These are phyloP conservation scores for Nyctanthes arbortristis DNA, from an alignment of 257 asterid species.

Conservation along the genomic window DNA sequence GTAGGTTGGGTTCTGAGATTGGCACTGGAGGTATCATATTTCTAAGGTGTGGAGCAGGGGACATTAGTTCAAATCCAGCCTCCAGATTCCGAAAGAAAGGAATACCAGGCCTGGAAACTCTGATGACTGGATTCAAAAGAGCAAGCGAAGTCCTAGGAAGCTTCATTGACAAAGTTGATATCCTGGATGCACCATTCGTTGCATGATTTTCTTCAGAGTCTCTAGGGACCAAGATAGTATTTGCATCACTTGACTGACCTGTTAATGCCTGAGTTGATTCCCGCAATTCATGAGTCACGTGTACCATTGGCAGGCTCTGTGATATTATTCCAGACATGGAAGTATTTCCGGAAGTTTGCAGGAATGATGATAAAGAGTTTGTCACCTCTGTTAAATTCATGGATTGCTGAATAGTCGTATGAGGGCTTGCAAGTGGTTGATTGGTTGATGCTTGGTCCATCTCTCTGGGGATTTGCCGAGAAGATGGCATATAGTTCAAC, in stretches of 20 bases:
- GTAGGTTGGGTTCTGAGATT: not conserved
- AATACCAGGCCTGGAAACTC: not conserved
- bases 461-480: not conserved
- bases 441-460: not conserved
- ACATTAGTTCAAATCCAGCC: slow-evolving; percentile 23
- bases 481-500: not conserved
- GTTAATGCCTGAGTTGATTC: not conserved
- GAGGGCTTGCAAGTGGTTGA: not conserved
- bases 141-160: slow-evolving; percentile 7
- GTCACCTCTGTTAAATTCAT: slow-evolving; percentile 14
- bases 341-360: not conserved
- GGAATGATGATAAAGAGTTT: slow-evolving; percentile 7
- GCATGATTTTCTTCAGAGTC: too few relatives aligned
- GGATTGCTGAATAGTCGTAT: not conserved
- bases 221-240: too few relatives aligned
- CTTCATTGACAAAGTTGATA: slow-evolving; percentile 4
- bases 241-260: not conserved
- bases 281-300: not conserved
- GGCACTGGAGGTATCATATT: slow-evolving; percentile 4
- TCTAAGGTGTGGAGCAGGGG: slow-evolving; percentile 61
- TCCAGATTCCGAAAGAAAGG: slow-evolving; percentile 1
- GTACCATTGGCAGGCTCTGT: not conserved
- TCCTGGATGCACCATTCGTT: not conserved
- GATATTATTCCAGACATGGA: not conserved
- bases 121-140: not conserved